These are phyloP conservation scores for Parascedosporium putredinis DNA, from an alignment of 2,329 filamentous ascomycete species.

Conservation along the genomic window DNA sequence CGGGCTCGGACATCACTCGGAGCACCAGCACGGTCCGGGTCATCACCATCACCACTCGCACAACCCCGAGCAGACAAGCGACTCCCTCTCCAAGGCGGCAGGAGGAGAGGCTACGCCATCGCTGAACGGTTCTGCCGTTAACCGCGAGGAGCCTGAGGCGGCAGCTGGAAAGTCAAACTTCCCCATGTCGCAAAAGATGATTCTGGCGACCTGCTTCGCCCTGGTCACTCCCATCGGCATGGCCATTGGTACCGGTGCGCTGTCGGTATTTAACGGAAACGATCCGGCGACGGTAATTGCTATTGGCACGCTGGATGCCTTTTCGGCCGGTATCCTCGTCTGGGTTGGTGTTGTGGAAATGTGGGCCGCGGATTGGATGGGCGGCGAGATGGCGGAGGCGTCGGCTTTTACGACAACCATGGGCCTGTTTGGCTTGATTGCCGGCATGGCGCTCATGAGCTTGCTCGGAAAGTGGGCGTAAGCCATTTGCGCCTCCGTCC, in stretches of 20 bases:
- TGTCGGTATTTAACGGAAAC: constrained; percentile 64
- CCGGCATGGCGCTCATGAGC: constrained; percentile 60
- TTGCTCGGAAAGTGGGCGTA: constrained; percentile 67
- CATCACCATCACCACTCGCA: neutral
- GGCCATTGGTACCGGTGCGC: constrained; percentile 66
- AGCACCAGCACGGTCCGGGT: constrained; percentile 14
- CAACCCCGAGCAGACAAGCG: constrained; percentile 17
- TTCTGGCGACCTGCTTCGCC: constrained; percentile 54
- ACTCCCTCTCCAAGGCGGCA: constrained; percentile 12
- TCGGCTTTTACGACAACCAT: constrained; percentile 34
- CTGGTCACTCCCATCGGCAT: constrained; percentile 69
- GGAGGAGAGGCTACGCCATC: neutral
- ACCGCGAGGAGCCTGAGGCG: constrained; percentile 9
- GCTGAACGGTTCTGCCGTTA: constrained; percentile 11
- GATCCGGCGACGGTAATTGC: constrained; percentile 57
- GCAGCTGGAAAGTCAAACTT: constrained; percentile 15
- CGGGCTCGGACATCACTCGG: constrained; percentile 12
- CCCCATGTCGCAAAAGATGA: constrained; percentile 39
- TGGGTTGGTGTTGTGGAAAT: constrained; percentile 76
- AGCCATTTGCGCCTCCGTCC: constrained; percentile 8
- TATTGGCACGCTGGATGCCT: constrained; percentile 62
- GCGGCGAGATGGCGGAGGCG: constrained; percentile 45
- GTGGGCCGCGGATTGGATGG: constrained; percentile 66
- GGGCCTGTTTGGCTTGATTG: constrained; percentile 43
- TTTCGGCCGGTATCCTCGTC: constrained; percentile 66